These are phyloP conservation scores for Ganoderma lingzhi DNA, from an alignment of 1,284 basidiomycete genomes.

Conservation along the genomic window DNA sequence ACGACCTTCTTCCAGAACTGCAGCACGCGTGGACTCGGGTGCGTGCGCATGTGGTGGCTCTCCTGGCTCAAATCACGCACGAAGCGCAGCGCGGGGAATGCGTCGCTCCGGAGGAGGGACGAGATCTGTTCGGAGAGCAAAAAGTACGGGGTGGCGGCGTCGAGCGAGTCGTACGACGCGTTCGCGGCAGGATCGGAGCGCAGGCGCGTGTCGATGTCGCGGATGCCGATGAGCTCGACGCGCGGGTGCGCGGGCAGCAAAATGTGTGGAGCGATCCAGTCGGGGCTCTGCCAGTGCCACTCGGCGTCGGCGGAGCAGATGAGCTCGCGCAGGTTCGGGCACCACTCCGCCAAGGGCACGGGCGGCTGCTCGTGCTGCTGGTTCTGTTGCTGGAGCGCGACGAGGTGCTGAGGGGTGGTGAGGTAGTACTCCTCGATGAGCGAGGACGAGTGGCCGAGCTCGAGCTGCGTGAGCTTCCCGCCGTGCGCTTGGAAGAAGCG, in stretches of 20 bases:
- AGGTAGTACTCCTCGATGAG: slow-evolving; percentile 71
- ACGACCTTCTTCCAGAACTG: slow-evolving; percentile 61
- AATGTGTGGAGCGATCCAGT: slow-evolving; percentile 82
- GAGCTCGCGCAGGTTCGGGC: slow-evolving; percentile 70
- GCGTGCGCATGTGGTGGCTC: slow-evolving; percentile 43
- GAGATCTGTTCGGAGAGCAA: slow-evolving; percentile 69
- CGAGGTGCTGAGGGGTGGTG: slow-evolving; percentile 49
- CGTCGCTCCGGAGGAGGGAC: slow-evolving; percentile 60
- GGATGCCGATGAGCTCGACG: slow-evolving; percentile 72
- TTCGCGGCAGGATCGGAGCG: slow-evolving; percentile 46
- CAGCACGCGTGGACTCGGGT: slow-evolving; percentile 45
- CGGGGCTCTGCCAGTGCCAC: slow-evolving; percentile 80
- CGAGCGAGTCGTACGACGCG: neutral
- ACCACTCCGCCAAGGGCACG: slow-evolving; percentile 66
- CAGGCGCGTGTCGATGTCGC: slow-evolving; percentile 72
- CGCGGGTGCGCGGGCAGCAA: slow-evolving; percentile 68
- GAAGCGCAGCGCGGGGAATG: slow-evolving; percentile 68
- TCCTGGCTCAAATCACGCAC: slow-evolving; percentile 63
- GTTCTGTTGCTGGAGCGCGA: slow-evolving; percentile 34
- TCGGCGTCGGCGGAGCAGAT: slow-evolving; percentile 78
- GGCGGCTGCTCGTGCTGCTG: slow-evolving; percentile 35
- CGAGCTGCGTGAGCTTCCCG: slow-evolving; percentile 63
- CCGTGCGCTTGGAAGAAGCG: slow-evolving; percentile 74
- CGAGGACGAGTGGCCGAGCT: slow-evolving; percentile 74
- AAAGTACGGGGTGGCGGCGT: slow-evolving; percentile 61